A percentile compares a stretch with the other conserved stretches of the same genome.
phyloP scores from a whole-genome alignment of 2,329 filamentous ascomycete genomes.

The Diaporthe ampelina region DNA sequence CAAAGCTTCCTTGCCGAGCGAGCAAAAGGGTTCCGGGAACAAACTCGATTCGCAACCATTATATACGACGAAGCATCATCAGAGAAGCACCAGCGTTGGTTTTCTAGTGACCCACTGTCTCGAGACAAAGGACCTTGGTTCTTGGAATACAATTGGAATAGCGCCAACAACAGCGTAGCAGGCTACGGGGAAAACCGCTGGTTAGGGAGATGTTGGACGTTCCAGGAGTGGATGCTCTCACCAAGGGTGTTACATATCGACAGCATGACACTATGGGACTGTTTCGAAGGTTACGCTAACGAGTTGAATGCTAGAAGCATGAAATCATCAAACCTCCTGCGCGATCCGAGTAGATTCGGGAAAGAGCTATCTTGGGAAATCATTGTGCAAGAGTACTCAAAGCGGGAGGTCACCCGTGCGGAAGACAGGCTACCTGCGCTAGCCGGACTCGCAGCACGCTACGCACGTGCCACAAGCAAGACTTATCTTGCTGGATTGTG shows the following conservation, averaged over 20 bases:
- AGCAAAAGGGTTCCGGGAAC: rapidly evolving
- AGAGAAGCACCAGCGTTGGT: no score
- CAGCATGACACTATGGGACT: constrained; percentile 22
- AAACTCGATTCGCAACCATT: rapidly evolving
- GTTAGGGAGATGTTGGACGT: not conserved
- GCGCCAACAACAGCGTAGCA: no score
- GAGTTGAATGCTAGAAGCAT: not conserved
- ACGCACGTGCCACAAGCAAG: not conserved
- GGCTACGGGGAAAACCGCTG: no score
- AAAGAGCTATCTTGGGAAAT: not conserved
- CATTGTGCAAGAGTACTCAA: not conserved
- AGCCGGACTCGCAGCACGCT: not conserved
- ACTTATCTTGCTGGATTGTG: constrained; percentile 6
- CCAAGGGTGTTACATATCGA: constrained; percentile 3
- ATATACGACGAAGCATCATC: no score
- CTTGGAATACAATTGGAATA: no score
- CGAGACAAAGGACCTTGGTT: no score
- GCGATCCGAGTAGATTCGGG: not conserved
- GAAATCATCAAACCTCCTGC: no score
- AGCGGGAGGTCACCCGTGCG: not conserved
- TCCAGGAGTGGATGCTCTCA: constrained; percentile 27
- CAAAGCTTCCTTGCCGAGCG: not conserved
- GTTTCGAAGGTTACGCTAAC: not conserved
- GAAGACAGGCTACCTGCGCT: not conserved
- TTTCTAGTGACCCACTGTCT: no score